Percentiles rank a stretch among this genome's conserved stretches.
phyloP scores from a whole-genome alignment of 192 early-diverging fungal species.

The Phlyctochytrium arcticum region DNA sequence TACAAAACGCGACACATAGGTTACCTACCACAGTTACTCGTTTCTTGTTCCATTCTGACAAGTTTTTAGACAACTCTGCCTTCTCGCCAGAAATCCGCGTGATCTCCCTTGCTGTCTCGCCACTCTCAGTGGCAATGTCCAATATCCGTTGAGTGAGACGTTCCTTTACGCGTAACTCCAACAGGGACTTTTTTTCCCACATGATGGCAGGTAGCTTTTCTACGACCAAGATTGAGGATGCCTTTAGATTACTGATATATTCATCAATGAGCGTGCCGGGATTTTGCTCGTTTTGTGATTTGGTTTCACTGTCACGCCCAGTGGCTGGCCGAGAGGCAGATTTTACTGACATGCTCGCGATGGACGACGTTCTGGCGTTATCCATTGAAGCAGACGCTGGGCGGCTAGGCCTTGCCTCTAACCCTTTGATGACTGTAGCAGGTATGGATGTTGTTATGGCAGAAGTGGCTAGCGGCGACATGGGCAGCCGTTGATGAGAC shows the following conservation, averaged over 20 bases:
- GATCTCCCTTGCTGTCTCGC: background rate
- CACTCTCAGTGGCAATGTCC: background rate
- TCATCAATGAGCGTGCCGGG: background rate
- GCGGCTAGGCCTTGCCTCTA: background rate
- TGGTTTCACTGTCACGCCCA: background rate
- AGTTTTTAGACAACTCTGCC: background rate
- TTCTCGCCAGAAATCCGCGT: background rate
- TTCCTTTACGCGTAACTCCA: conserved; percentile 41
- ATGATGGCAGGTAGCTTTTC: conserved; percentile 1
- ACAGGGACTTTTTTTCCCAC: conserved; percentile 31
- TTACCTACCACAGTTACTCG: background rate
- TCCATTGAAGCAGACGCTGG: background rate
- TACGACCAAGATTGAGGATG: background rate
- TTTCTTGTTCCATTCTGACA: background rate
- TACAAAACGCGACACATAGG: no score
- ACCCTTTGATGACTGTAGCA: no score
- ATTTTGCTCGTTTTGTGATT: background rate
- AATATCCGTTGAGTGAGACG: background rate
- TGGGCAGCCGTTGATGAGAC: no score
- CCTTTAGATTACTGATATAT: background rate
- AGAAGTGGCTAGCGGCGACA: no score
- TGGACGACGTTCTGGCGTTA: no score
- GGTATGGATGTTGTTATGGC: no score
- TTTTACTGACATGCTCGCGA: no score
- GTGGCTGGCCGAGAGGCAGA: background rate